Evolutionary conservation across 495 filamentous ascomycete species (phyloP).

Genomic region (Astrocystis sublimbata): DNA sequence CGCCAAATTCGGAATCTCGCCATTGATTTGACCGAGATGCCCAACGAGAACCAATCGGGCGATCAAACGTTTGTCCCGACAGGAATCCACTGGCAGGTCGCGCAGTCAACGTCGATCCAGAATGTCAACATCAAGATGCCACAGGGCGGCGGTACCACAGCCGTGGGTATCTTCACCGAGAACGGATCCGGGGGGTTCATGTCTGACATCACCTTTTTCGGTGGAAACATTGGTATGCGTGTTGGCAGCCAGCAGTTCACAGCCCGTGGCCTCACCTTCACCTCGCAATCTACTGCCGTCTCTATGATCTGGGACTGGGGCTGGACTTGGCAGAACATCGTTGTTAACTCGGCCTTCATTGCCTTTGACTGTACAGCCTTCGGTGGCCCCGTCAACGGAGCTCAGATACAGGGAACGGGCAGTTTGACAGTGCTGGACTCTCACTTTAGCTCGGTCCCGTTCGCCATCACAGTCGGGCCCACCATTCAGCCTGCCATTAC

Average conservation of each 20-base stretch:
- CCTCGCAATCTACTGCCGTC: slow-evolving; percentile 38
- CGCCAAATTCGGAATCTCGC: slow-evolving; percentile 48
- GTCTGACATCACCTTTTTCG: slow-evolving; percentile 25
- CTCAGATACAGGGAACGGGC: background rate
- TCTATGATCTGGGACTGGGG: slow-evolving; percentile 51
- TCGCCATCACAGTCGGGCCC: background rate
- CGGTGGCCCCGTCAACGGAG: background rate
- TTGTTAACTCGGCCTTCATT: background rate
- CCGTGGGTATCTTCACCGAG: slow-evolving; percentile 44
- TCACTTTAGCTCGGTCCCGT: background rate
- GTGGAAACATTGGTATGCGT: slow-evolving; percentile 15
- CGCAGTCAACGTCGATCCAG: slow-evolving; percentile 45
- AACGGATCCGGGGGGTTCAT: slow-evolving; percentile 43
- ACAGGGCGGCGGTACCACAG: background rate
- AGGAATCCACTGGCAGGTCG: slow-evolving; percentile 48
- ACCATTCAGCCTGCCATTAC: background rate
- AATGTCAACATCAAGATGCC: slow-evolving; percentile 44
- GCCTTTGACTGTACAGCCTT: background rate
- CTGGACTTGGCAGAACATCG: slow-evolving; percentile 27
- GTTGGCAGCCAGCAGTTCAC: slow-evolving; percentile 30
- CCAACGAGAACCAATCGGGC: background rate
- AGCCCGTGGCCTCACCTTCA: slow-evolving; percentile 19
- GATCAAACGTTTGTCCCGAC: slow-evolving; percentile 26
- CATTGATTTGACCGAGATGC: slow-evolving; percentile 36
- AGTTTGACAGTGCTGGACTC: background rate